phyloP scores from a whole-genome alignment of 2,329 filamentous ascomycete species.

The Phyllosticta citriasiana region DNA sequence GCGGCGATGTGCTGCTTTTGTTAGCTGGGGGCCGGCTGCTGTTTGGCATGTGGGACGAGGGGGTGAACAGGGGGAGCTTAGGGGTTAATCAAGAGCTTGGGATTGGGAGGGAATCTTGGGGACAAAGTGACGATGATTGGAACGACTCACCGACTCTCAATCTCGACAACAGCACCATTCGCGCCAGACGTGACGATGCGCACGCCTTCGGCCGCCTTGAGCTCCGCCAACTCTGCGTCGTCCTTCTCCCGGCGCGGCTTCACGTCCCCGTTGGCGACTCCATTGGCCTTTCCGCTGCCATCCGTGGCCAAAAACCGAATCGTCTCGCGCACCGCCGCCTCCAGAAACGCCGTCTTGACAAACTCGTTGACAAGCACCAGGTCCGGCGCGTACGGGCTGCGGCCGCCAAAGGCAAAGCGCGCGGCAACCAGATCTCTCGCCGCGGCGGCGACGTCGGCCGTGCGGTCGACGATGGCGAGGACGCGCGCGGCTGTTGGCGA shows the following conservation, averaged over 20 bases:
- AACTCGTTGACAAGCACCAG: constrained; percentile 57
- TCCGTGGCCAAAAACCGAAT: constrained; percentile 19
- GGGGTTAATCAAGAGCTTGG: neutral
- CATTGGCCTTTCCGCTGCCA: neutral
- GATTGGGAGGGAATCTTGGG: too few relatives aligned
- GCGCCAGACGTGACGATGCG: constrained; percentile 4
- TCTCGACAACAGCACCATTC: constrained; percentile 1
- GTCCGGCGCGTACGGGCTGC: constrained; percentile 52
- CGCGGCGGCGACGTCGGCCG: constrained; percentile 44
- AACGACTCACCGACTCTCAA: constrained; percentile 1
- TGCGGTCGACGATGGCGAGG: constrained; percentile 52
- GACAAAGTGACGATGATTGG: neutral
- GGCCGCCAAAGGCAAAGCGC: constrained; percentile 45
- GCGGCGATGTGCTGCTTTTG: neutral
- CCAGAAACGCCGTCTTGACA: constrained; percentile 40
- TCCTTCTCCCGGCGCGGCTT: neutral
- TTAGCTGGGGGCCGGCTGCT: neutral
- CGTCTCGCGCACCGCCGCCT: constrained; percentile 17
- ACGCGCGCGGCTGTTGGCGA: constrained; percentile 27
- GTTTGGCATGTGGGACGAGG: neutral
- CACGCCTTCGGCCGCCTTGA: constrained; percentile 1
- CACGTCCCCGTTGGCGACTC: neutral
- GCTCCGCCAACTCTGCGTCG: neutral
- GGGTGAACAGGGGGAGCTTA: neutral
- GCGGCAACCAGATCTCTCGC: constrained; percentile 45